Conservation (phyloP, 768 basidiomycete genomes). For the Hydnomerulius pinastri region DNA sequence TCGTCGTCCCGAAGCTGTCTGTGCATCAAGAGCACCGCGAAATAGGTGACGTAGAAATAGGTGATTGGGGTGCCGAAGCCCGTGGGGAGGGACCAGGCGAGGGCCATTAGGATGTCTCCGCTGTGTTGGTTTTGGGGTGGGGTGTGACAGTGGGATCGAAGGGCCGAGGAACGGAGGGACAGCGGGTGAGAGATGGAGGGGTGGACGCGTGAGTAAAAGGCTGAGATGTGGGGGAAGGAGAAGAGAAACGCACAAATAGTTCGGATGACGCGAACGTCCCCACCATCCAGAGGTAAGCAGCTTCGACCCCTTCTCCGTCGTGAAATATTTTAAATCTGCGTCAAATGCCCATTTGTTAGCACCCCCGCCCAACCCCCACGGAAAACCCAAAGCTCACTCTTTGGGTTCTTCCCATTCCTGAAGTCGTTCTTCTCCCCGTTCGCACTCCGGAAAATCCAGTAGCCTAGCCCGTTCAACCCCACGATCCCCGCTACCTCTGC, state of each 20-base stretch:
- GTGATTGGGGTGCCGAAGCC: constrained; percentile 92
- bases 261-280: constrained; percentile 92
- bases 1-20: constrained; percentile 91
- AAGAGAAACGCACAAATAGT: constrained; percentile 64
- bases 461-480: constrained; percentile 68
- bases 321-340: constrained; percentile 74
- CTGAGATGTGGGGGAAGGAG: too few relatives aligned
- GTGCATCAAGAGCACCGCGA: constrained; percentile 86
- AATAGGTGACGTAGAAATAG: constrained; percentile 93
- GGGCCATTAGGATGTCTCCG: constrained; percentile 85
- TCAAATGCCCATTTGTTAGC: constrained; percentile 1
- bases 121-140: constrained; percentile 39
- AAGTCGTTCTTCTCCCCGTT: constrained; percentile 98
- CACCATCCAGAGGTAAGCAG: constrained; percentile 97
- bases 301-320: constrained; percentile 85
- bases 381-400: constrained; percentile 60
- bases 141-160: background rate
- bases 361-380: background rate
- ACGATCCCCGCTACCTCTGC: constrained; percentile 56
- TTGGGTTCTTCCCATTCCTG: constrained; percentile 89
- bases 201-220: too few relatives aligned
- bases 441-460: constrained; percentile 86
- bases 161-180: too few relatives aligned
- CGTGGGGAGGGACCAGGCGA: constrained; percentile 93
- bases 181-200: too few relatives aligned